Conservation (phyloP, 768 basidiomycete species). For the Clitopilus passeckerianus region DNA sequence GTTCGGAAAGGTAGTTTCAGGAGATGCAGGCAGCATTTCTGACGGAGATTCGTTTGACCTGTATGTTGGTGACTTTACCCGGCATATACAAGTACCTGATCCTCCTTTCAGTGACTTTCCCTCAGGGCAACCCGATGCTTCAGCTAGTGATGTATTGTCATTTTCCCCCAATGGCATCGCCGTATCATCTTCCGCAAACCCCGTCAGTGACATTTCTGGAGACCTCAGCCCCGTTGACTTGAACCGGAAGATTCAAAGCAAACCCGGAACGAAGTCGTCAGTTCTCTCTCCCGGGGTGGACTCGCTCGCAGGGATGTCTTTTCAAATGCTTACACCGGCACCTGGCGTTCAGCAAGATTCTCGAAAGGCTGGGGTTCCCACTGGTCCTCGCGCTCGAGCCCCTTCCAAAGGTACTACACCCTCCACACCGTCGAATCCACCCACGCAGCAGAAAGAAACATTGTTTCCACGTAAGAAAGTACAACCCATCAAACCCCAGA, state of each 20-base stretch:
- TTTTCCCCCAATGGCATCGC: slow-evolving; percentile 52
- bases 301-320: slow-evolving; percentile 36
- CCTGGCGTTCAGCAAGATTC: slow-evolving; percentile 12
- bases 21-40: slow-evolving; percentile 46
- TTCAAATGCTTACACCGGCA: slow-evolving; percentile 51
- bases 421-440: slow-evolving; percentile 10
- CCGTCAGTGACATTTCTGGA: background rate
- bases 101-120: slow-evolving; percentile 55
- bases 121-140: slow-evolving; percentile 49
- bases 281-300: slow-evolving; percentile 11
- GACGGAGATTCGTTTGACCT: slow-evolving; percentile 79
- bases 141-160: slow-evolving; percentile 58
- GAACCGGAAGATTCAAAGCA: background rate
- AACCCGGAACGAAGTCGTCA: background rate
- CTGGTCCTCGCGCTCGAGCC: slow-evolving; percentile 8
- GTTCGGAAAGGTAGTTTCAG: slow-evolving; percentile 41
- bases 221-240: background rate
- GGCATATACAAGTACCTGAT: background rate
- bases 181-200: background rate
- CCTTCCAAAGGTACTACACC: slow-evolving; percentile 1
- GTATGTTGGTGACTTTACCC: slow-evolving; percentile 33
- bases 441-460: slow-evolving; percentile 17
- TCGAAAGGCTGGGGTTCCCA: slow-evolving; percentile 14
- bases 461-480: slow-evolving; percentile 54
- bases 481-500: slow-evolving; percentile 30